Evolutionary conservation across 2,329 filamentous ascomycete species (phyloP).

Genomic region (Diaporthe citrichinensis): DNA sequence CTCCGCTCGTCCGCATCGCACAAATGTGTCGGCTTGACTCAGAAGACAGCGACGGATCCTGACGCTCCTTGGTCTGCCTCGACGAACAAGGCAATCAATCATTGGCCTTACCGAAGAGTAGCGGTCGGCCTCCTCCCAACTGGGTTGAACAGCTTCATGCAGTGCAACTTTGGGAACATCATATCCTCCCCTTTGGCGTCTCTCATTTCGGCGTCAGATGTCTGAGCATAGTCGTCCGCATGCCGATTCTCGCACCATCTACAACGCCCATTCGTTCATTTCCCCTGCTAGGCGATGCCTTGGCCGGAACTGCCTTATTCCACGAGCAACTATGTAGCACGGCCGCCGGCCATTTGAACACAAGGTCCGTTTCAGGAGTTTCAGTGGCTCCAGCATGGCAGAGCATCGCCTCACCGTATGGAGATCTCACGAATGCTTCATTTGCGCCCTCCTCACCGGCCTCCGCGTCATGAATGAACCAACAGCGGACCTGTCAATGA

Average conservation of each 20-base stretch:
- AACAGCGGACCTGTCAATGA: constrained; percentile 13
- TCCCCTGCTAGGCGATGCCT: constrained; percentile 30
- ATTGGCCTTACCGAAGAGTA: constrained; percentile 13
- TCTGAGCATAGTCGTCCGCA: constrained; percentile 5
- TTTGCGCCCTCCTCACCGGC: constrained; percentile 21
- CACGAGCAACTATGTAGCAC: constrained; percentile 28
- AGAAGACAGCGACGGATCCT: background rate
- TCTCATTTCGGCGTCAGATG: constrained; percentile 1
- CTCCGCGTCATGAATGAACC: constrained; percentile 13
- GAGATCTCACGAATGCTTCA: constrained; percentile 34
- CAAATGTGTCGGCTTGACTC: constrained; percentile 7
- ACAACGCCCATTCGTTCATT: constrained; percentile 11
- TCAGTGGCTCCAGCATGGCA: constrained; percentile 31
- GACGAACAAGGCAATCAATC: constrained; percentile 13
- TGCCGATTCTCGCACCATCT: background rate
- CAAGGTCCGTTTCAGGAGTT: background rate
- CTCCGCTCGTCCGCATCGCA: constrained; percentile 36
- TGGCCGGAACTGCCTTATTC: background rate
- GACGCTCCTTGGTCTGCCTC: constrained; percentile 7
- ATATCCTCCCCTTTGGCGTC: background rate
- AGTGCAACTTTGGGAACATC: constrained; percentile 30
- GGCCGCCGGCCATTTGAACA: constrained; percentile 30
- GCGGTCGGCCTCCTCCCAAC: background rate
- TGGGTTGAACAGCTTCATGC: constrained; percentile 31
- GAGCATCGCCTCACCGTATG: constrained; percentile 31